Base-by-base conservation (phyloP, 176 grass and related monocot species). In the Ensete ventricosum region DNA sequence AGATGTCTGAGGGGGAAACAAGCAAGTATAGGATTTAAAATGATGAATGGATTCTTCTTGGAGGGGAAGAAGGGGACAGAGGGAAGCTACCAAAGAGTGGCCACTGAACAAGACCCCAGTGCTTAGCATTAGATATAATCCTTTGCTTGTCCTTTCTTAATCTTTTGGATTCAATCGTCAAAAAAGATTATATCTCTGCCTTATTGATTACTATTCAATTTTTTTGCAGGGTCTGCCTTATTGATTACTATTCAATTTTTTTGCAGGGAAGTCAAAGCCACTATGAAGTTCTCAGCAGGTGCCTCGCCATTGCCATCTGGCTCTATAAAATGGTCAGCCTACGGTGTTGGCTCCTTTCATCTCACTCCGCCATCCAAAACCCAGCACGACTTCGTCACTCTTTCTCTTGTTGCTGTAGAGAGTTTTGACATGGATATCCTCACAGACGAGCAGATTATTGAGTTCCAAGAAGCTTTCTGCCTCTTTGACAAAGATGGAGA, bases 401-500 rank as follows among this genome's bases (percentile, higher is more conserved):
- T 34, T 34, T 43, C 34, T 43, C 34, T 6, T 27, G 62, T 26
- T 26, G 20, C 23, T 2, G 9, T 9, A 2, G 21, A 26, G 22
- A 26, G 24, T n/a, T 23, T 12, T 23, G 20, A 8, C 1, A 65
- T 65, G 63, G 63, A 26, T 29, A 22, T 66, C 57, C 77, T 92
- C 70, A 89, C 89, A 8, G 55, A 71, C 22, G 92, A 91, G 60
- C 86, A 91, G 81, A 89, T 87, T 71, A 50, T 67, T 5, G 89
- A 87, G n/a, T 82, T 92, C 53, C 71, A 55, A 75, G 86, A 96
- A 78, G 86, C 86, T 12, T 96, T 92, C 84, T 92, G 69, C 9
- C 82, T 96, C 82, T 96, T 92, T 21, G 89, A 96, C 84, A 96
- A 80, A 82, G 88, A 96, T 76, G 84, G 81, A 52, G 89, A 96